Percentiles rank a stretch among this genome's conserved stretches.
Conservation (phyloP, 805 yeast genomes). For the Myxozyma geophila region DNA sequence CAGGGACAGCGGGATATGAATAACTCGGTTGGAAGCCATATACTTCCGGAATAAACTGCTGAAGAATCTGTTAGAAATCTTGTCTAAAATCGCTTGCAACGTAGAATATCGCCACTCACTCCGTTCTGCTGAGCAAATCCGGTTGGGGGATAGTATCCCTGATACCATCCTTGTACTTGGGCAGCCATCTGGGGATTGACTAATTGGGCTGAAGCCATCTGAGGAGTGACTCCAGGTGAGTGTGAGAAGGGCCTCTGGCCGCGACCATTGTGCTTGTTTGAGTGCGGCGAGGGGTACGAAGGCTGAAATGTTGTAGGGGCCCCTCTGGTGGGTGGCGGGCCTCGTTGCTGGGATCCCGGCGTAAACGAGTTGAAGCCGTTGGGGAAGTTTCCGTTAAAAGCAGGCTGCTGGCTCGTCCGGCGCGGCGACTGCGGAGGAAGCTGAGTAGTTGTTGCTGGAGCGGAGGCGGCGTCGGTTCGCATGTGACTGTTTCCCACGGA, state of each 20-base stretch:
- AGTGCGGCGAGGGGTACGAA: background rate
- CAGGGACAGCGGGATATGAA: slow-evolving; percentile 1
- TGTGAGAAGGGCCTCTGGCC: slow-evolving; percentile 19
- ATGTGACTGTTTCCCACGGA: slow-evolving; percentile 34
- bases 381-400: slow-evolving; percentile 5
- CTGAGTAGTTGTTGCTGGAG: slow-evolving; percentile 23
- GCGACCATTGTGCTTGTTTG: slow-evolving; percentile 27
- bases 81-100: background rate
- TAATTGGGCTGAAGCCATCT: slow-evolving; percentile 30
- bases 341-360: slow-evolving; percentile 25
- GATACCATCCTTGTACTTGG: slow-evolving; percentile 1
- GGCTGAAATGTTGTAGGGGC: slow-evolving; percentile 16
- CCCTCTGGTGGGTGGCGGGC: slow-evolving; percentile 23
- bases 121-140: background rate
- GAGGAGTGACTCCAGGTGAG: slow-evolving; percentile 33
- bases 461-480: slow-evolving; percentile 33
- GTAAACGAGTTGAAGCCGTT: slow-evolving; percentile 12
- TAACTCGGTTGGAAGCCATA: slow-evolving; percentile 17
- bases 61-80: background rate
- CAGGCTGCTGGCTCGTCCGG: slow-evolving; percentile 25
- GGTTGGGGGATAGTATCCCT: background rate
- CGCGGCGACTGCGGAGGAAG: slow-evolving; percentile 35
- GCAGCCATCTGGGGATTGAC: slow-evolving; percentile 16
- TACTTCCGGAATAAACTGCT: background rate
- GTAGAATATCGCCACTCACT: background rate